A percentile compares a stretch with the other conserved stretches of the same genome.
Conservation (phyloP, 2,329 filamentous ascomycete genomes). For the Claviceps spartinae region DNA sequence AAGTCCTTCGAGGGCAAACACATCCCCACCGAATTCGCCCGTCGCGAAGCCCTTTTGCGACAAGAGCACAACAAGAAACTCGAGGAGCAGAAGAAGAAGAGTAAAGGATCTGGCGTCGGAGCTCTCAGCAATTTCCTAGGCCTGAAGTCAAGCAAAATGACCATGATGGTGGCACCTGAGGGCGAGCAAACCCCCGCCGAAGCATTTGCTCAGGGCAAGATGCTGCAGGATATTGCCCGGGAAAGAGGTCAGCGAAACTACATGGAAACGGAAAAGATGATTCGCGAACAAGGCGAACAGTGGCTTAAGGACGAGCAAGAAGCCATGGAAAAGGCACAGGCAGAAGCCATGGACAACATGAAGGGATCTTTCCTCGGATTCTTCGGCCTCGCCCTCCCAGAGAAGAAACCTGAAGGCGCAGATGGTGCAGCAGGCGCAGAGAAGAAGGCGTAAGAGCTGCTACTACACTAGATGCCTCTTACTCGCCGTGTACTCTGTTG, state of each 20-base stretch:
- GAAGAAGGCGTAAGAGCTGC: conserved; percentile 9
- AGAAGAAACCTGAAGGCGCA: conserved; percentile 5
- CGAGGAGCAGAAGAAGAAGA: conserved; percentile 51
- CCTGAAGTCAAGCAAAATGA: conserved; percentile 57
- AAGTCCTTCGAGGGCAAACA: conserved; percentile 81
- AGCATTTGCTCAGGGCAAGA: conserved; percentile 83
- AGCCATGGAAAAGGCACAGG: conserved; percentile 75
- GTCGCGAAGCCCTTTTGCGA: conserved; percentile 72
- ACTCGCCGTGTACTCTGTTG: not conserved
- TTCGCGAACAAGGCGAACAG: conserved; percentile 83
- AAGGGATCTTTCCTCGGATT: conserved; percentile 51
- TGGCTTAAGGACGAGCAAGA: conserved; percentile 91
- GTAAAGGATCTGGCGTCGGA: conserved; percentile 46
- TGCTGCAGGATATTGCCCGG: conserved; percentile 87
- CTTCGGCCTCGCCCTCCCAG: conserved; percentile 10
- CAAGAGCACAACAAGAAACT: conserved; percentile 73
- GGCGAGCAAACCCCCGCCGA: conserved; percentile 61
- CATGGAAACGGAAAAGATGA: conserved; percentile 76
- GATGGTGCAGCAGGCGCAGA: conserved; percentile 3
- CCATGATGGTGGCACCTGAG: conserved; percentile 43
- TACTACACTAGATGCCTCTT: not conserved
- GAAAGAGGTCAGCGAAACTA: conserved; percentile 88
- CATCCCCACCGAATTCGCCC: conserved; percentile 82
- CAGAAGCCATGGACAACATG: conserved; percentile 87
- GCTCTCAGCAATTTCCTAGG: conserved; percentile 62